Evolutionary conservation across 352 stramenopile species (phyloP), one percentile per base, ranked within the genome.

Genomic region (Saprolegnia diclina): DNA sequence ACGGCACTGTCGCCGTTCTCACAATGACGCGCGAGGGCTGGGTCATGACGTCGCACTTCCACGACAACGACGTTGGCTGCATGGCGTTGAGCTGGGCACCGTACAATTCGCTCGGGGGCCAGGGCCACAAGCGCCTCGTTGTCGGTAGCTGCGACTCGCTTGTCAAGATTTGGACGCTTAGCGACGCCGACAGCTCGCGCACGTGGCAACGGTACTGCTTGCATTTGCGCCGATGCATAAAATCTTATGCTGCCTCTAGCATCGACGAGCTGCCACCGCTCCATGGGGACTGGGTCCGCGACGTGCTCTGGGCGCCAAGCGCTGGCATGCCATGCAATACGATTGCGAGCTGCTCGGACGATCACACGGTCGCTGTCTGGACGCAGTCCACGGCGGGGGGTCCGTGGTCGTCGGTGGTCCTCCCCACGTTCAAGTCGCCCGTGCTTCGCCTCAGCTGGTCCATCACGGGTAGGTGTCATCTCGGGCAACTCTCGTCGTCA

Each of bases 401-500:
- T 16, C 76, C 83, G 26, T 94, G 87, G 87, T 78, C 73, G 6
- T 74, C 74, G 53, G 78, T 87, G 59, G 72, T 90, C 16, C 38
- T 94, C 56, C 76, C 89, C 63, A 86, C 77, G 52, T 94, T 92
- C 71, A 77, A 74, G 24, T 76, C 78, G 46, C 80, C 87, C 0
- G 82, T 92, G 56, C 92, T 92, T 65, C 80, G 85, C 65, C 83
- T 94, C 80, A 89, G 79, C 74, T 94, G 87, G 87, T 94, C 87
- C 46, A 75, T 90, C 16, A 89, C 82, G 1, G 83, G 80, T 42
- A 79, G 74, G 35, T 22, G 10, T 19, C 32, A 4, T 10, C n/a
- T n/a, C n/a, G 18, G 22, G 1, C 0, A 48, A 19, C 42, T 24
- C n/a, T 54, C 37, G 24, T 21, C 19, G 5, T 5, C n/a, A 38